A percentile compares a stretch with the other conserved stretches of the same genome.
phyloP scores from a whole-genome alignment of 345 rosid genomes.

The Populus nigra region DNA sequence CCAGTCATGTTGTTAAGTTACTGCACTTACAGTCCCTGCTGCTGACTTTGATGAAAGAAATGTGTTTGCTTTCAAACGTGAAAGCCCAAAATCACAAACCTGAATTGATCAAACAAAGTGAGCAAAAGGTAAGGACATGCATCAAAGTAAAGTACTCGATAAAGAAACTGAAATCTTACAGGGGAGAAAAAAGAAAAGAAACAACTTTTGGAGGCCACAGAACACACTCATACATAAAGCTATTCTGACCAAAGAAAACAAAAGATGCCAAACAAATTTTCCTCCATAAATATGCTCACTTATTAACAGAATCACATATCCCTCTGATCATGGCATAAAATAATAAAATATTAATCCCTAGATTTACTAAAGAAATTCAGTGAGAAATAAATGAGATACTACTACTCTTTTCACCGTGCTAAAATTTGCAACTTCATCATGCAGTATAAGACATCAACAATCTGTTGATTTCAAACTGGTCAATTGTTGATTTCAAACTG shows the following conservation, averaged over 20 bases:
- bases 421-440: background rate
- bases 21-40: constrained; percentile 93
- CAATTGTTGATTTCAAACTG: background rate
- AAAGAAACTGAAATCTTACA: background rate
- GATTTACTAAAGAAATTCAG: background rate
- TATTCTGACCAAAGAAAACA: background rate
- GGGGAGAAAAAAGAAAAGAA: background rate
- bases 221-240: background rate
- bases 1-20: constrained; percentile 11
- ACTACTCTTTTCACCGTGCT: background rate
- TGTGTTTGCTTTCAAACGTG: constrained; percentile 92
- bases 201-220: background rate
- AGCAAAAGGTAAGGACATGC: constrained; percentile 7
- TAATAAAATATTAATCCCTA: background rate
- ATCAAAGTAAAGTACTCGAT: background rate
- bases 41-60: constrained; percentile 98
- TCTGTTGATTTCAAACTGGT: background rate
- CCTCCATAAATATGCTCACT: background rate
- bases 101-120: constrained; percentile 27
- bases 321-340: background rate
- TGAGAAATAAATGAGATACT: background rate
- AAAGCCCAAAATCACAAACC: constrained; percentile 99
- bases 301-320: background rate
- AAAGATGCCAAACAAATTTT: background rate
- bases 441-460: background rate